Conservation (phyloP, 2,329 filamentous ascomycete genomes). For the Neofusicoccum umdonicola region DNA sequence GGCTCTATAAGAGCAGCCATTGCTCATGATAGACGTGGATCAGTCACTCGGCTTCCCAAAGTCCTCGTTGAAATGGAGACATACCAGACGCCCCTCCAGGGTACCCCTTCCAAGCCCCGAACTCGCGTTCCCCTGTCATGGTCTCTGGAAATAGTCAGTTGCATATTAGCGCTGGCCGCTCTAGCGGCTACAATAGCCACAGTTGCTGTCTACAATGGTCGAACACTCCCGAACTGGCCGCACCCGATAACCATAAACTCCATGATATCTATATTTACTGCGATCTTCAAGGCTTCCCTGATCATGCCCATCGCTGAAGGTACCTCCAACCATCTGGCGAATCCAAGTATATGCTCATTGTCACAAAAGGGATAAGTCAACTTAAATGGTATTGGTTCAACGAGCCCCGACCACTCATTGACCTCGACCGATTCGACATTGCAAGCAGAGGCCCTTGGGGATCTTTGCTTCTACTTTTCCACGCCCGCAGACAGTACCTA, state of each 20-base stretch:
- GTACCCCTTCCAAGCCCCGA: no score
- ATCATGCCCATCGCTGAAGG: conserved; percentile 1
- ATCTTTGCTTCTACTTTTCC: neutral
- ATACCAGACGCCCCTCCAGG: no score
- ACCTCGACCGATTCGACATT: conserved; percentile 2
- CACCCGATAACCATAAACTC: conserved; percentile 6
- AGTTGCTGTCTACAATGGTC: neutral
- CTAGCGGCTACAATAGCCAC: neutral
- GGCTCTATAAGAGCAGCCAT: no score
- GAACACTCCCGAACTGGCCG: conserved; percentile 3
- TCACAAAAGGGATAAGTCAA: conserved; percentile 1
- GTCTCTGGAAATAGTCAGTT: neutral
- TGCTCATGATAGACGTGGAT: no score
- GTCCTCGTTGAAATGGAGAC: no score
- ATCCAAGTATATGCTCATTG: neutral
- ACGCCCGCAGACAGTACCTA: neutral
- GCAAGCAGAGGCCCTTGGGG: conserved; percentile 7
- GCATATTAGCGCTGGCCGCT: neutral
- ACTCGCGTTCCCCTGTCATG: neutral
- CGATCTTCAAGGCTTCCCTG: neutral
- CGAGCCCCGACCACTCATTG: neutral
- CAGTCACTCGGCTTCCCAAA: no score
- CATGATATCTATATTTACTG: conserved; percentile 5
- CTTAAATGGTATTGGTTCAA: conserved; percentile 11
- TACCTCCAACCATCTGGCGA: neutral